Evolutionary conservation across 2,329 filamentous ascomycete species (phyloP), one percentile per base, ranked within the genome.

Genomic region (Cercospora sp.): DNA sequence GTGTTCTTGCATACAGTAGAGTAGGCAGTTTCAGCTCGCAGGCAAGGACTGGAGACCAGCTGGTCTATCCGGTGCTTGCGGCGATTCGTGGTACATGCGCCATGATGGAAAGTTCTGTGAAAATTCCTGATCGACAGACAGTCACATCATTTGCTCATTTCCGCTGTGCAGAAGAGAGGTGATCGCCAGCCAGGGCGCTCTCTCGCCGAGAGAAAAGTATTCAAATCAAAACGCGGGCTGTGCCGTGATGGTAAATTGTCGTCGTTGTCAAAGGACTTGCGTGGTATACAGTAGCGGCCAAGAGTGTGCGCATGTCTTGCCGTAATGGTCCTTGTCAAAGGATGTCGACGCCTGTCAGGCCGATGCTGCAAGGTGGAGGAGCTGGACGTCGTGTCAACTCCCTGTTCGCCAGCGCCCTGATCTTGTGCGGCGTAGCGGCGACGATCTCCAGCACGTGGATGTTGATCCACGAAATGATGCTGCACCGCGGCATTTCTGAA

Each of bases 331-430:
- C 45, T 51, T 51, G 45, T 51, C 45, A 51, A 51, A 67, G 60
- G 51, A 60, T 64, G 40, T 55, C 31, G 55, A 62, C 18, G 45
- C 33, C 53, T 31, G 63, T 64, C 33, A 26, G 16, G 48, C 48
- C 59, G 20, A 31, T 57, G n/a, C 57, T 62, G 66, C 66, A 26
- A 28, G 31, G 57, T 61, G 61, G 62, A 68, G 66, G 66, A 68
- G 66, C 33, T 31, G 33, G 23, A 36, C 20, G 64, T 68, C 66
- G 66, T 68, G 66, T 68, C 66, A 63, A 10, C 18, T n/a, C 58
- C 62, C 58, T 61, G 62, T 65, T 68, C 66, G 66, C 60, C 66
- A 57, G 60, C 28, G 30, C 40, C 16, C 26, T 60, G 60, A 67
- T 64, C 60, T 36, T 18, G 60, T 60, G 51, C 55, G 40, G 60